Conservation (phyloP, 345 rosid species). For the Sapria himalayana region DNA sequence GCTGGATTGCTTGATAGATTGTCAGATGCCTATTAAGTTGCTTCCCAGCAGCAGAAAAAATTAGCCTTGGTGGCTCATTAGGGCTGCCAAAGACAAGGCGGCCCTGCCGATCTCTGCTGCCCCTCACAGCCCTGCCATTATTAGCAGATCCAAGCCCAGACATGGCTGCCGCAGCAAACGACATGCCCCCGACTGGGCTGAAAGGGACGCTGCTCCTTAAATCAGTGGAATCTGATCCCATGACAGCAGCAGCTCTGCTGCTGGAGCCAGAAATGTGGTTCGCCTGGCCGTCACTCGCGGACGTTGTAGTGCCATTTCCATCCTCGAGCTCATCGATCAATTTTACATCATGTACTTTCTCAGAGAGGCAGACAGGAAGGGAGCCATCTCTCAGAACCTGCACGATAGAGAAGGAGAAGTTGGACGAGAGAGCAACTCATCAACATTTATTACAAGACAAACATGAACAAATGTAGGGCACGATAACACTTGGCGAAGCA, state of each 20-base stretch:
- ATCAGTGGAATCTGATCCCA: conserved; percentile 59
- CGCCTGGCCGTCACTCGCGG: conserved; percentile 31
- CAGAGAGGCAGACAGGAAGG: conserved; percentile 79
- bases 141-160: conserved; percentile 88
- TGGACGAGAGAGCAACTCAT: conserved; percentile 2
- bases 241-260: conserved; percentile 45
- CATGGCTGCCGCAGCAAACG: conserved; percentile 97
- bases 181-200: conserved; percentile 86
- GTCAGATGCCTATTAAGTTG: conserved; percentile 86
- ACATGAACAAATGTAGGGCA: neutral
- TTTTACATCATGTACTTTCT: conserved; percentile 89
- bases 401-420: conserved; percentile 5
- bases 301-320: conserved; percentile 32
- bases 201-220: conserved; percentile 45
- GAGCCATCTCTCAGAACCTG: conserved; percentile 80
- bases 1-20: conserved; percentile 93
- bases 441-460: neutral
- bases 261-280: conserved; percentile 67
- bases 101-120: conserved; percentile 82
- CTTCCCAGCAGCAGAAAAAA: conserved; percentile 76
- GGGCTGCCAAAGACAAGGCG: conserved; percentile 40
- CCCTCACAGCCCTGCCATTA: conserved; percentile 83
- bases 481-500: no score
- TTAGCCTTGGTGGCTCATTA: conserved; percentile 55
- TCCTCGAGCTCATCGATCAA: conserved; percentile 72